A percentile compares a stretch with the other conserved stretches of the same genome.
phyloP scores from a whole-genome alignment of 2,329 filamentous ascomycete species.

The Uncinocarpus reesii region DNA sequence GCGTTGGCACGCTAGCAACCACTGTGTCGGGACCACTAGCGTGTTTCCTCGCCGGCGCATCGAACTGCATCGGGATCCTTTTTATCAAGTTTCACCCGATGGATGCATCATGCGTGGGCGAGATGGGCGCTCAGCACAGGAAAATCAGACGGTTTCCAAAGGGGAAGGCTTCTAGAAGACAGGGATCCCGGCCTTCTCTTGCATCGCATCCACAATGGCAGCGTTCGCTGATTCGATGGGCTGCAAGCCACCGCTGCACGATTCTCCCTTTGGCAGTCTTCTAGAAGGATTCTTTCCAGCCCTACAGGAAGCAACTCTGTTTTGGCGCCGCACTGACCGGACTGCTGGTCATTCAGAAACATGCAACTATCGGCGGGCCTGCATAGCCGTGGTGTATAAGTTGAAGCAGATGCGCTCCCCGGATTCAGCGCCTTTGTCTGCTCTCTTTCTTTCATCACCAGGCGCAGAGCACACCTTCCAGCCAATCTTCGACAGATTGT shows the following conservation, averaged over 20 bases:
- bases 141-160: neutral
- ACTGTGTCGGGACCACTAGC: constrained; percentile 2
- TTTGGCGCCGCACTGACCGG: neutral
- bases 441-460: constrained; percentile 5
- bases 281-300: constrained; percentile 10
- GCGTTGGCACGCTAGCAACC: constrained; percentile 4
- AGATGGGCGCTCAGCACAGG: too few species aligned
- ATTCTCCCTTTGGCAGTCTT: constrained; percentile 3
- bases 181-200: neutral
- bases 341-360: neutral
- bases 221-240: neutral
- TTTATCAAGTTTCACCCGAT: too few species aligned
- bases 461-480: neutral
- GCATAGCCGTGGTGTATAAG: constrained; percentile 8
- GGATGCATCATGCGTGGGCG: too few species aligned
- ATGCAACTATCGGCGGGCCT: too few species aligned
- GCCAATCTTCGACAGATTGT: constrained; percentile 2
- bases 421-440: neutral
- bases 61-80: too few species aligned
- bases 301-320: constrained; percentile 1
- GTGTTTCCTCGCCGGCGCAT: neutral
- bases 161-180: constrained; percentile 6
- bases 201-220: neutral
- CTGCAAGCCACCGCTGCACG: constrained; percentile 2
- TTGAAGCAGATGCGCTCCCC: constrained; percentile 1